Evolutionary conservation across 2,329 filamentous ascomycete species (phyloP).

Genomic region (Ilyonectria sp.): DNA sequence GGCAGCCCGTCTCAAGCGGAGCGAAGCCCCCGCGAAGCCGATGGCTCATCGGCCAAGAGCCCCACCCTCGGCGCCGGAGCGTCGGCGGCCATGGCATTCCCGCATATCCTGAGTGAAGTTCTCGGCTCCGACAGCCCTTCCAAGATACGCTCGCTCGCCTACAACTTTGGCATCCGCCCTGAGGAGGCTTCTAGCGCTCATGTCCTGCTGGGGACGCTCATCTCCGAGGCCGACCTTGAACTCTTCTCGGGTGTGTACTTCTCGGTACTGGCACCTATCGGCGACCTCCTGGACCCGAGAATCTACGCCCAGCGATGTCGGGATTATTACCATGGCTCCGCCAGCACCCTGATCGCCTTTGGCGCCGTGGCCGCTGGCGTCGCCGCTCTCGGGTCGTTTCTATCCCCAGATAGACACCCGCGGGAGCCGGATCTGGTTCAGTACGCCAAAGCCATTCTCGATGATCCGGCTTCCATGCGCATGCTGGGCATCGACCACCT

Average conservation of each 20-base stretch:
- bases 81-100: slow-evolving; percentile 42
- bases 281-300: slow-evolving; percentile 31
- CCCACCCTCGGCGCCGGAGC: slow-evolving; percentile 26
- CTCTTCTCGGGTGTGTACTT: slow-evolving; percentile 38
- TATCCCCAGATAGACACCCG: slow-evolving; percentile 36
- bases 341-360: slow-evolving; percentile 35
- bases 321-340: slow-evolving; percentile 36
- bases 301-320: slow-evolving; percentile 35
- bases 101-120: slow-evolving; percentile 35
- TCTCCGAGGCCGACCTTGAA: slow-evolving; percentile 38
- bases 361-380: slow-evolving; percentile 41
- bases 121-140: slow-evolving; percentile 40
- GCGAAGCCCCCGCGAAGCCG: slow-evolving; percentile 21
- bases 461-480: slow-evolving; percentile 42
- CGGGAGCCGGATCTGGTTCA: slow-evolving; percentile 40
- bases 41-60: slow-evolving; percentile 27
- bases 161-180: slow-evolving; percentile 44
- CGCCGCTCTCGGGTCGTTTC: slow-evolving; percentile 44
- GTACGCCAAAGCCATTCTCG: slow-evolving; percentile 42
- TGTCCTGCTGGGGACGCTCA: slow-evolving; percentile 34
- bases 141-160: slow-evolving; percentile 39
- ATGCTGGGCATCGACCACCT: slow-evolving; percentile 38
- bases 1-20: slow-evolving; percentile 18
- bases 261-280: slow-evolving; percentile 36
- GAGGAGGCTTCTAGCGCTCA: slow-evolving; percentile 34